Conservation (phyloP, 2,329 filamentous ascomycete genomes). For the Trichophyton benhamiae region DNA sequence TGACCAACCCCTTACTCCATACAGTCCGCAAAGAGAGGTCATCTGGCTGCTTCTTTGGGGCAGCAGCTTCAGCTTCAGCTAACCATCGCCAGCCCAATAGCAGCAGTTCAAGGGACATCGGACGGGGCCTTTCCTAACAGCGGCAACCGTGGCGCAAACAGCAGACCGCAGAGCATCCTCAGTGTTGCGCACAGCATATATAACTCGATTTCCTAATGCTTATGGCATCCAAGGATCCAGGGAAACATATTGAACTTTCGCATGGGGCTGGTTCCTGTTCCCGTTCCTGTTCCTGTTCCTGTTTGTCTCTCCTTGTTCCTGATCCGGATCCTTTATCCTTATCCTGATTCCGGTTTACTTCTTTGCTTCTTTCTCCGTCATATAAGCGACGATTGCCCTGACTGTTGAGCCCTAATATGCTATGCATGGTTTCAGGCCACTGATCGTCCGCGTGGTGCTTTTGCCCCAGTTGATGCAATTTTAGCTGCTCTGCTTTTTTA, state of each 20-base stretch:
- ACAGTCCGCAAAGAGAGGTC: background rate
- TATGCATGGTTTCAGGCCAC: background rate
- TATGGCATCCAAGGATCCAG: background rate
- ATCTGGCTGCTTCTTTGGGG: background rate
- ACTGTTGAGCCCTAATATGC: background rate
- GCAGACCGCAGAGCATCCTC: background rate
- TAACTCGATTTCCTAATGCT: conserved; percentile 2
- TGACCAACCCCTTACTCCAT: background rate
- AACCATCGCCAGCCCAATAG: background rate
- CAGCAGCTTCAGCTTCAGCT: background rate
- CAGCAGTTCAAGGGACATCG: background rate
- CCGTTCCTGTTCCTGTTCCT: background rate
- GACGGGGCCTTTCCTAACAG: background rate
- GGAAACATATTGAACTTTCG: background rate
- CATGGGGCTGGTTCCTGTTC: background rate
- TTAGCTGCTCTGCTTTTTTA: no score
- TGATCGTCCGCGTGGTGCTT: background rate
- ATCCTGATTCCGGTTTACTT: background rate
- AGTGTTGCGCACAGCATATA: conserved; percentile 1
- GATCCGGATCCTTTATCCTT: background rate
- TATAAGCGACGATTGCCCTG: background rate
- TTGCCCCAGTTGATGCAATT: background rate
- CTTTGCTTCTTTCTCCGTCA: background rate
- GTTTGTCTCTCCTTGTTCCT: background rate
- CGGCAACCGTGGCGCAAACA: background rate